Base-by-base conservation (phyloP, 768 basidiomycete species). In the Dacryopinax primogenitus region DNA sequence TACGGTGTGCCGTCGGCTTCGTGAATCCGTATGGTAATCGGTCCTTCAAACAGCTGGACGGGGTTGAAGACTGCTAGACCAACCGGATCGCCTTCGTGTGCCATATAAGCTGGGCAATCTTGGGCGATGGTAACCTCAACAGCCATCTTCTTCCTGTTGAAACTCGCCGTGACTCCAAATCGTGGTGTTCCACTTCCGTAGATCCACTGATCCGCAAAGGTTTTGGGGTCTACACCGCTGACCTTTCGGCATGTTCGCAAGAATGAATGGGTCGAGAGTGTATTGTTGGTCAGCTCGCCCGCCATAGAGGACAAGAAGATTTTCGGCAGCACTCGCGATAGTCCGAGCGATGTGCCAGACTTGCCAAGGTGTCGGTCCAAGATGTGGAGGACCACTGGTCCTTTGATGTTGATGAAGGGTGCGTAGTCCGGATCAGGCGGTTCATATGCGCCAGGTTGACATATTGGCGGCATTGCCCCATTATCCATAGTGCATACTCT, bases 1-100 rank as follows among this genome's bases (percentile, higher is more conserved):
- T 97, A 98, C 0, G 96, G 95, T 36, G 96, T 98, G 1, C 95
- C 96, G 73, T 99, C 96, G 0, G 95, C 96, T 79, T 99, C 96
- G 72, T 98, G 95, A 63, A 98, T 96, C 33, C 96, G 90, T 66
- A 99, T 88, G 30, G 96, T 98, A 88, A 99, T 92, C 80, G 93
- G 91, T 18, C 96, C 96, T 78, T 97, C 94, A 70, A 99, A 99
- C 70, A 90, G 85, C 6, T 83, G 78, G 0, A 96, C 88, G 23
- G 94, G 93, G 72, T 91, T 91, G n/a, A 84, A 74, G 28, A 84
- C 76, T 63, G 84, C 79, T 61, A 84, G 83, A 28, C 83, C 77
- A 28, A 88, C 82, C 66, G 86, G 86, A 68, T 83, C 83, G 70
- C 86, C 82, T 73, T 88, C 82, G 12, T 85, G 83, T 12, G 73